phyloP scores from a whole-genome alignment of 495 filamentous ascomycete genomes.

The Aspergillus funiculosus region DNA sequence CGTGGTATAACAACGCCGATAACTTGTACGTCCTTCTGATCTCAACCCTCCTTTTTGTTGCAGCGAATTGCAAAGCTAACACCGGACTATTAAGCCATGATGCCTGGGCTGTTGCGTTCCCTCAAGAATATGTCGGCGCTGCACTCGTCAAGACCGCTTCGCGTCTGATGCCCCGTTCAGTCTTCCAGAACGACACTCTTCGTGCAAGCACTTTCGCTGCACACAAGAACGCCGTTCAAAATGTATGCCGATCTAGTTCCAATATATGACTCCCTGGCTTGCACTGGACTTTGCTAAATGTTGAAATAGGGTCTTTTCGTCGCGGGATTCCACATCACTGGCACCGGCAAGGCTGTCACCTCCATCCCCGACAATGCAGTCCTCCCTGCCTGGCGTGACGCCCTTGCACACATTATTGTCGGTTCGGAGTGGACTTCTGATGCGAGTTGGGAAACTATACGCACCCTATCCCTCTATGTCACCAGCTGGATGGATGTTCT shows the following conservation, averaged over 20 bases:
- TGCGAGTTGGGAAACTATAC: conserved; percentile 12
- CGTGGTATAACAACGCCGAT: conserved; percentile 45
- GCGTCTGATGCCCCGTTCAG: conserved; percentile 46
- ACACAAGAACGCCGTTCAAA: conserved; percentile 39
- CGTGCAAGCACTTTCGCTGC: conserved; percentile 39
- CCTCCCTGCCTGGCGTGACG: conserved; percentile 51
- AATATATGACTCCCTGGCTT: too few relatives aligned
- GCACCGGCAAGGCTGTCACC: conserved; percentile 45
- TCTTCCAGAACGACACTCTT: conserved; percentile 35
- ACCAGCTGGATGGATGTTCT: conserved; percentile 40
- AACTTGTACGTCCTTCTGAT: conserved; percentile 25
- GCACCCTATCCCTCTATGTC: conserved; percentile 2
- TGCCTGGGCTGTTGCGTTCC: conserved; percentile 43
- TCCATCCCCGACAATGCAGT: conserved; percentile 35
- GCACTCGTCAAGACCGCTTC: conserved; percentile 39
- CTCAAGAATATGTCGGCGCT: conserved; percentile 41
- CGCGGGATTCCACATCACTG: conserved; percentile 40
- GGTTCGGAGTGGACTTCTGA: conserved; percentile 22
- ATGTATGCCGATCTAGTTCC: background rate
- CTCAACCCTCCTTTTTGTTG: background rate
- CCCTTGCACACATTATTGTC: conserved; percentile 49
- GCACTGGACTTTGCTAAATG: too few relatives aligned
- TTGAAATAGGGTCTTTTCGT: conserved; percentile 15
- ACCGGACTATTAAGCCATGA: conserved; percentile 24
- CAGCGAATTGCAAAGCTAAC: background rate